These are phyloP conservation scores for Coemansia sp. DNA, from an alignment of 192 early-diverging fungal species.

Conservation along the genomic window DNA sequence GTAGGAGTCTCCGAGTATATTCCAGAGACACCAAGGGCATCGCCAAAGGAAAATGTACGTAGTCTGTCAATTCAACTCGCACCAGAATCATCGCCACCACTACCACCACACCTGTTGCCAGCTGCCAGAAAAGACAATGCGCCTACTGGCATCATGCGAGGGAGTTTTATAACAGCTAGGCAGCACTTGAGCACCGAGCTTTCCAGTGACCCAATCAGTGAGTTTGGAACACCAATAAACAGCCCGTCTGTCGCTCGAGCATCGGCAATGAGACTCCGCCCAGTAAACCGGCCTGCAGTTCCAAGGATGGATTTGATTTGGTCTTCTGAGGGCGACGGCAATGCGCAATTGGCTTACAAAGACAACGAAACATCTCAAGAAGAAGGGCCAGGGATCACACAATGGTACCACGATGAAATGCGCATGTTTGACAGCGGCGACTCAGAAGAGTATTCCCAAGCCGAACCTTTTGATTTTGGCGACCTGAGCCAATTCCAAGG, in stretches of 20 bases:
- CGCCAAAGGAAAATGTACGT: neutral
- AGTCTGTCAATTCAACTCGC: no score
- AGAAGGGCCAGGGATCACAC: constrained; percentile 15
- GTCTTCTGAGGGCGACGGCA: no score
- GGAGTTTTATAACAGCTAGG: neutral
- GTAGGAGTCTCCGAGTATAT: neutral
- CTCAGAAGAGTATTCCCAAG: neutral
- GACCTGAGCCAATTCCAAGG: constrained; percentile 1
- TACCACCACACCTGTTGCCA: neutral
- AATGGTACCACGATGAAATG: constrained; percentile 41
- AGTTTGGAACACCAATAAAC: constrained; percentile 22
- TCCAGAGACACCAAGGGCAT: neutral
- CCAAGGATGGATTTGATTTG: no score
- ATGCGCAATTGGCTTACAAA: no score
- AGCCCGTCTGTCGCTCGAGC: constrained; percentile 1
- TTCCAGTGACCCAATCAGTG: constrained; percentile 38
- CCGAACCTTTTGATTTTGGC: neutral
- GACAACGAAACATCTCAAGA: no score
- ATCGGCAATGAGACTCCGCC: neutral
- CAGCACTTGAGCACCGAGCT: constrained; percentile 10
- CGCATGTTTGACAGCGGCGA: constrained; percentile 3
- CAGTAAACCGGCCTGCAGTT: neutral
- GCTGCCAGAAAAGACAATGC: no score
- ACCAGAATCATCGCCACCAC: neutral
- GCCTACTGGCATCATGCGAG: neutral